Base-by-base conservation (phyloP, 371 early-diverging fungal genomes). In the Syncephalastrum monosporum region DNA sequence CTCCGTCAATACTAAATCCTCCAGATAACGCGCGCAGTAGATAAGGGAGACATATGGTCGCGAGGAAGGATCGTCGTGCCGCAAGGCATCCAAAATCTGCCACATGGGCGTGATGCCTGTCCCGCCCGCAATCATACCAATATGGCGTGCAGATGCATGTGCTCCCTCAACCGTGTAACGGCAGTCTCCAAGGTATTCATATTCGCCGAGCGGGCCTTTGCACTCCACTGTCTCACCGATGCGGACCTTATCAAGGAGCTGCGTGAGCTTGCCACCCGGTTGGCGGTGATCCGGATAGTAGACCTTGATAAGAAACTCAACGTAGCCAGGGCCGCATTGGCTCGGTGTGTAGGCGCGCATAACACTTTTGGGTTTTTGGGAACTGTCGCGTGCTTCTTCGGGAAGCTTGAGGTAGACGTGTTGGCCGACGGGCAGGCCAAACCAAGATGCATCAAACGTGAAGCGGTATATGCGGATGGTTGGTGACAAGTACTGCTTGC, bases 31-130 rank as follows among this genome's bases (percentile, higher is more conserved):
- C 47, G 78, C 84, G 10, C 72, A 79, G 49, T 70, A 76, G 23
- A 85, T 63, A 27, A 85, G 55, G 4, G 73, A 73, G 21, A 82
- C 57, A 29, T 64, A 63, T 12, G 77, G 76, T 2, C 38, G 38
- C 2, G 38, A 33, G 5, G 61, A 50, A n/a, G 67, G 63, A 29
- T 68, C 49, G 8, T 47, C 68, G 13, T 60, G 48, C 10, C 69
- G 27, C 27, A 72, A 55, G 12, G 75, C 59, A 47, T 73, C 59
- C 27, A 87, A 47, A 44, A 89, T 55, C 59, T 82, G 81, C 56
- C 65, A 77, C 60, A 76, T 67, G n/a, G 87, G 89, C 23, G 86
- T 84, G 24, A 86, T 80, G 8, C 88, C 85, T 6, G 85, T 87
- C 12, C 90, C 90, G 45, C 86, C 90, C 19, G 77, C 73, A 46